Evolutionary conservation across 2,329 filamentous ascomycete genomes (phyloP).

Genomic region (Colletotrichum aenigma): DNA sequence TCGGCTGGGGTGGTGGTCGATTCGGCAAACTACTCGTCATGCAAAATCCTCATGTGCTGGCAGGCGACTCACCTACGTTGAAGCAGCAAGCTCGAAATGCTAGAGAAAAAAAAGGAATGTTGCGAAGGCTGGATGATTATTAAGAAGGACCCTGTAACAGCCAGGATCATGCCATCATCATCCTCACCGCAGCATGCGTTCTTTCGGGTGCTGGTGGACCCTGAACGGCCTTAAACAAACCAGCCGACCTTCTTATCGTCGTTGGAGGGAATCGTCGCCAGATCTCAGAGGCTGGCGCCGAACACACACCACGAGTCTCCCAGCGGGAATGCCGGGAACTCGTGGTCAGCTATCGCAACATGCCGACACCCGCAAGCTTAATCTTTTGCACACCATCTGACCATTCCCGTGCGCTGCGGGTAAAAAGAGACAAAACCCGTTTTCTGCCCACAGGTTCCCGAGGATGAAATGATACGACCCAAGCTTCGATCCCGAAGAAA

Average conservation of each 20-base stretch:
- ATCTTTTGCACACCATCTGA: background rate
- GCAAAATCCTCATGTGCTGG: background rate
- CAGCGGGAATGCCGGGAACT: background rate
- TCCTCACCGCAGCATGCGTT: background rate
- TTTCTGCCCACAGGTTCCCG: background rate
- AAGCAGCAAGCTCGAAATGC: background rate
- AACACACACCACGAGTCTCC: background rate
- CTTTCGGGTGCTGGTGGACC: background rate
- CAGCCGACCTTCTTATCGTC: background rate
- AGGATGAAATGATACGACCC: background rate
- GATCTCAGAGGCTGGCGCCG: background rate
- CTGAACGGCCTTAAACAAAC: background rate
- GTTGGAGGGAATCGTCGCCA: background rate
- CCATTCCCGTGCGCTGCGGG: background rate
- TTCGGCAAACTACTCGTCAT: background rate
- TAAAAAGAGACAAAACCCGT: background rate
- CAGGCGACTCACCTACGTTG: background rate
- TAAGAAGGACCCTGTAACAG: background rate
- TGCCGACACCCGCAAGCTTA: background rate
- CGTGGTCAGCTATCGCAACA: background rate
- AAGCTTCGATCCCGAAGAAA: background rate
- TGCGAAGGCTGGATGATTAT: background rate
- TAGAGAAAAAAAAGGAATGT: background rate
- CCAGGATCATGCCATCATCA: constrained; percentile 10
- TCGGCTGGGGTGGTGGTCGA: background rate